Percentiles rank a stretch among this genome's conserved stretches.
Evolutionary conservation across 495 filamentous ascomycete species (phyloP).

Genomic region (Hypoxylon cercidicola): DNA sequence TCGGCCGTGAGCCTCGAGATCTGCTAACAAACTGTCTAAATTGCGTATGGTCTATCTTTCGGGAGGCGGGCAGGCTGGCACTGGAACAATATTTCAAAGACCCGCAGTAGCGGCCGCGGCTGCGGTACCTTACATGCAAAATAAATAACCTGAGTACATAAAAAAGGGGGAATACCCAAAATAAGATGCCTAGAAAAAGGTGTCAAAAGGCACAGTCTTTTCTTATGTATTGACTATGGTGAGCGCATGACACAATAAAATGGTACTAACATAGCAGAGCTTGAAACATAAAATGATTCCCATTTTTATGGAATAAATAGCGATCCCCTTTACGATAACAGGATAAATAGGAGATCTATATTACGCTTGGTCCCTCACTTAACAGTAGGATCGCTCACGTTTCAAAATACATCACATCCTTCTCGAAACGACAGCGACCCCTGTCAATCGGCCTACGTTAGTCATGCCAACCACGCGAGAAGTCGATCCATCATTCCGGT

Average conservation of each 20-base stretch:
- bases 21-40: constrained; percentile 8
- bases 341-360: constrained; percentile 33
- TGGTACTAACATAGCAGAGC: background rate
- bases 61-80: constrained; percentile 8
- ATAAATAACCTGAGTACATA: too few species aligned
- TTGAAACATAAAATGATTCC: constrained; percentile 21
- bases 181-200: constrained; percentile 1
- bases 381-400: constrained; percentile 29
- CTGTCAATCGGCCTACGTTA: constrained; percentile 18
- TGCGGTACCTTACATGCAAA: constrained; percentile 2
- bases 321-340: constrained; percentile 31
- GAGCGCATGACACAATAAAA: background rate
- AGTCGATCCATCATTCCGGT: constrained; percentile 37
- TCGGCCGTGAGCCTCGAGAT: constrained; percentile 12
- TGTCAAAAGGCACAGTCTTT: background rate
- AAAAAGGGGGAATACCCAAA: background rate
- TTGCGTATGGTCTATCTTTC: constrained; percentile 12
- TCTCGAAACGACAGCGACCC: constrained; percentile 32
- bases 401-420: constrained; percentile 33
- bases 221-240: background rate
- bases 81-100: constrained; percentile 27
- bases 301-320: constrained; percentile 25
- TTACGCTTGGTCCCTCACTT: constrained; percentile 44
- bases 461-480: constrained; percentile 36
- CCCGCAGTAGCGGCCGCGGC: constrained; percentile 21